A percentile compares a stretch with the other conserved stretches of the same genome.
phyloP scores from a whole-genome alignment of 2,329 filamentous ascomycete species.

The Ophiostoma ips region DNA sequence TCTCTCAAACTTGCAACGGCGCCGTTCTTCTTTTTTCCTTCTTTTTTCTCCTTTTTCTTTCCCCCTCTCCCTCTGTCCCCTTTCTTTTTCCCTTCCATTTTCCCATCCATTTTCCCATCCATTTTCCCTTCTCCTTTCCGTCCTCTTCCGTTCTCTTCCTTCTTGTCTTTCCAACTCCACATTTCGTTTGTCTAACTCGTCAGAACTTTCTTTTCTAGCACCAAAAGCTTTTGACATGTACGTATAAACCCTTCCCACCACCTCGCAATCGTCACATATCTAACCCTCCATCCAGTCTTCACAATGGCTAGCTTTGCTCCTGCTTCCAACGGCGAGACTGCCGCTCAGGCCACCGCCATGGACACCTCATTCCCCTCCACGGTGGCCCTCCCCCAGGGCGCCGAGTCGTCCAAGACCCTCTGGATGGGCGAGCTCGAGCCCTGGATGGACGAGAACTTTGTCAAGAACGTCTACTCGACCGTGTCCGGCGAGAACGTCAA shows the following conservation, averaged over 20 bases:
- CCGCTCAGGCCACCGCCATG: slow-evolving; percentile 14
- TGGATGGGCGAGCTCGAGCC: slow-evolving; percentile 98
- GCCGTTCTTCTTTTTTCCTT: too few relatives aligned
- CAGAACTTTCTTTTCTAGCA: background rate
- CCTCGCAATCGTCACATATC: background rate
- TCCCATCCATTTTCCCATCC: background rate
- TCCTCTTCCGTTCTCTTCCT: background rate
- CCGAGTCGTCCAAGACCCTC: slow-evolving; percentile 42
- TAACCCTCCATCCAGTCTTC: background rate
- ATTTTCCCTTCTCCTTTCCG: too few relatives aligned
- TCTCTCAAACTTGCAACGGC: too few relatives aligned
- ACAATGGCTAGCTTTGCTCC: slow-evolving; percentile 14
- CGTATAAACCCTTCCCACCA: background rate
- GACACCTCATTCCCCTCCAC: slow-evolving; percentile 16
- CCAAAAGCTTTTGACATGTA: slow-evolving; percentile 4
- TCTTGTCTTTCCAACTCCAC: too few relatives aligned
- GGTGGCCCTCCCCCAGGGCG: slow-evolving; percentile 15
- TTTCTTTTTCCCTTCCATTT: background rate
- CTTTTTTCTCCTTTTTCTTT: too few relatives aligned
- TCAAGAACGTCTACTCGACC: slow-evolving; percentile 80
- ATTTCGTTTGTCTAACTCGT: background rate
- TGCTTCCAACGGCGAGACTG: slow-evolving; percentile 14
- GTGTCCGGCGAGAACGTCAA: slow-evolving; percentile 89
- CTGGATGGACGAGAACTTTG: slow-evolving; percentile 99
- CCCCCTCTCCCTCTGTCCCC: too few relatives aligned